Evolutionary conservation across 2,329 filamentous ascomycete species (phyloP).

Genomic region (Penicillium glabrum): DNA sequence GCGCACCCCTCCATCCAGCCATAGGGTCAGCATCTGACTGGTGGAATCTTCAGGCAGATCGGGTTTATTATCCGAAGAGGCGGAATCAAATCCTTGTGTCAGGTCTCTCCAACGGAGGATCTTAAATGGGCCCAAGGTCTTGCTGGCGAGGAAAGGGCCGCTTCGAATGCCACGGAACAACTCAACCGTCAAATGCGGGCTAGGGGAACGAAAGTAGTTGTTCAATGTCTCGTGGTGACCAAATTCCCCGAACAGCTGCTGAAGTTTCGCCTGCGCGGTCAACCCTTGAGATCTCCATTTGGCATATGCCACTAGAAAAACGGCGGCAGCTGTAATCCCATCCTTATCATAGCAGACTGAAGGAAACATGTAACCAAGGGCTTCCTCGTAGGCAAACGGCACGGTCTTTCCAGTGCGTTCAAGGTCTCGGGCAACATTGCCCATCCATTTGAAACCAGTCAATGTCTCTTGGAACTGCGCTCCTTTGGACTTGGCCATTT

Average conservation of each 20-base stretch:
- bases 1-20: slow-evolving; percentile 54
- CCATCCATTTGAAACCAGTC: slow-evolving; percentile 69
- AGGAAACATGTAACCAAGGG: slow-evolving; percentile 67
- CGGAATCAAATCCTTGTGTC: slow-evolving; percentile 61
- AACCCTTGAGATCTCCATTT: slow-evolving; percentile 53
- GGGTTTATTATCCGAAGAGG: slow-evolving; percentile 52
- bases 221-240: slow-evolving; percentile 65
- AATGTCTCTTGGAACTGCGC: slow-evolving; percentile 62
- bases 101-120: slow-evolving; percentile 63
- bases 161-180: slow-evolving; percentile 57
- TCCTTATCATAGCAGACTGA: slow-evolving; percentile 65
- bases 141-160: slow-evolving; percentile 44
- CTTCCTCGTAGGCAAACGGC: slow-evolving; percentile 64
- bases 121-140: slow-evolving; percentile 51
- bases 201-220: slow-evolving; percentile 62
- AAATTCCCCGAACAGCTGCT: slow-evolving; percentile 56
- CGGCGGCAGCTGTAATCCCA: slow-evolving; percentile 59
- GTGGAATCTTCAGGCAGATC: slow-evolving; percentile 56
- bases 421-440: slow-evolving; percentile 58
- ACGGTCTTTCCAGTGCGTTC: slow-evolving; percentile 51
- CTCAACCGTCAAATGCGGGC: slow-evolving; percentile 50
- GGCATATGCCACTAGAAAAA: slow-evolving; percentile 58
- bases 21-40: slow-evolving; percentile 64
- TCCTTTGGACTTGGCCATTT: slow-evolving; percentile 55
- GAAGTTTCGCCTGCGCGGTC: slow-evolving; percentile 59